Evolutionary conservation across 2,329 filamentous ascomycete genomes (phyloP).

Genomic region (Sarocladium brachiariae): DNA sequence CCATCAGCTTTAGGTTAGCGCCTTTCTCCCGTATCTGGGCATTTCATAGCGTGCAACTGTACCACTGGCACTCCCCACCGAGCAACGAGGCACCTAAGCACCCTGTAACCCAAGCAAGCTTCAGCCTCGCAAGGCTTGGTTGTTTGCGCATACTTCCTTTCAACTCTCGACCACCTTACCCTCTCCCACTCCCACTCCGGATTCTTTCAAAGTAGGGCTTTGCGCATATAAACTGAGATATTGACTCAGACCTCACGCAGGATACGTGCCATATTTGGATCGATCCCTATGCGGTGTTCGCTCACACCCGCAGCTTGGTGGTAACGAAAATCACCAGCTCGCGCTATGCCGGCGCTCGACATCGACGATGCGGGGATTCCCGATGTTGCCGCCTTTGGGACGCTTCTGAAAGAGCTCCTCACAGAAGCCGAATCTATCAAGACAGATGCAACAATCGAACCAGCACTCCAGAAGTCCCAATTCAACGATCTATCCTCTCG

Average conservation of each 20-base stretch:
- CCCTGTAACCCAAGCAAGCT: background rate
- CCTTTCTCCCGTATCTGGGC: no score
- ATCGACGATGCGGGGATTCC: conserved; percentile 40
- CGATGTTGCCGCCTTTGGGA: conserved; percentile 45
- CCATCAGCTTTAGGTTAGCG: no score
- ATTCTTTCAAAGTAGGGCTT: no score
- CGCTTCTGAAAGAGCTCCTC: conserved; percentile 51
- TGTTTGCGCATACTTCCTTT: background rate
- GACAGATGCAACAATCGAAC: conserved; percentile 57
- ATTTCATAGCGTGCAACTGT: no score
- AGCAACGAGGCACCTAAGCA: background rate
- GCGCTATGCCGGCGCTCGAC: conserved; percentile 44
- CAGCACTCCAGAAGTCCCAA: conserved; percentile 65
- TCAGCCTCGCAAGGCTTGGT: conserved; percentile 1
- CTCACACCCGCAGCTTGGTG: background rate
- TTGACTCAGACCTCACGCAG: no score
- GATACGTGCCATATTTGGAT: background rate
- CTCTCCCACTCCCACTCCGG: no score
- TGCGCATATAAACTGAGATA: no score
- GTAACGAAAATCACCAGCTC: conserved; percentile 10
- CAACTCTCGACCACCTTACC: background rate
- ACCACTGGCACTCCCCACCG: no score
- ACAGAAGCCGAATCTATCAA: conserved; percentile 53
- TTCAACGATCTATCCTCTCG: conserved; percentile 43
- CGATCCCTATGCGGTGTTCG: background rate